Evolutionary conservation across 208 protist species (phyloP), one percentile per base, ranked within the genome.

Genomic region (Crithidia thermophila): DNA sequence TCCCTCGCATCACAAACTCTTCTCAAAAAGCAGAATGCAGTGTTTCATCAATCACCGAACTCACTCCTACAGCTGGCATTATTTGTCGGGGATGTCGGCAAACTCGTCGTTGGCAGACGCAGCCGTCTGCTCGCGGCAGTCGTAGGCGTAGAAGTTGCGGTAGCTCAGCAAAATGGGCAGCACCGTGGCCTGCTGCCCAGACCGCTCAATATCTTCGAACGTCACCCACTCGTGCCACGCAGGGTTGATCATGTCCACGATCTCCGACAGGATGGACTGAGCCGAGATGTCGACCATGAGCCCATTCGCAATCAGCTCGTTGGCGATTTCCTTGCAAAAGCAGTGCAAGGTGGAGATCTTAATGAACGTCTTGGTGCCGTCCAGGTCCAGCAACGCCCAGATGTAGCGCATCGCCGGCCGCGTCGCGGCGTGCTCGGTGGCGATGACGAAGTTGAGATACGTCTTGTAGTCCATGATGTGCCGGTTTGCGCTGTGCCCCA

Each of bases 361-460:
- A 42, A 97, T 88, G 57, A 78, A 70, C 2, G 69, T 79, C 34
- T 82, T 77, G 10, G 74, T 90, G 45, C 79, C 79, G 51, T 87
- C 82, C 9, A 98, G 51, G 65, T 98, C 94, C 0, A 98, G 72
- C 16, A 94, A 59, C 11, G 61, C 65, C 86, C 90, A 97, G 31
- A 97, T 93, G 78, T 96, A 97, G 55, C 84, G 84, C 68, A 95
- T 84, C 20, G 89, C 77, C 27, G 90, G 77, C 6, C 75, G 57
- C n/a, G 86, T 90, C n/a, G 81, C 77, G 14, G 88, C 82, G 78
- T 98, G 82, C 70, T 95, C 87, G 13, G 82, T 94, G 8, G 94
- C 92, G 39, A 98, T 90, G 27, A 98, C 91, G 86, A 98, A 98
- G 70, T 97, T 90, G 13, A 98, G 65, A 59, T 94, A 98, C 3